A percentile compares a stretch with the other conserved stretches of the same genome.
phyloP scores from a whole-genome alignment of 1,139 yeast genomes.

The Yamadazyma atlantica region DNA sequence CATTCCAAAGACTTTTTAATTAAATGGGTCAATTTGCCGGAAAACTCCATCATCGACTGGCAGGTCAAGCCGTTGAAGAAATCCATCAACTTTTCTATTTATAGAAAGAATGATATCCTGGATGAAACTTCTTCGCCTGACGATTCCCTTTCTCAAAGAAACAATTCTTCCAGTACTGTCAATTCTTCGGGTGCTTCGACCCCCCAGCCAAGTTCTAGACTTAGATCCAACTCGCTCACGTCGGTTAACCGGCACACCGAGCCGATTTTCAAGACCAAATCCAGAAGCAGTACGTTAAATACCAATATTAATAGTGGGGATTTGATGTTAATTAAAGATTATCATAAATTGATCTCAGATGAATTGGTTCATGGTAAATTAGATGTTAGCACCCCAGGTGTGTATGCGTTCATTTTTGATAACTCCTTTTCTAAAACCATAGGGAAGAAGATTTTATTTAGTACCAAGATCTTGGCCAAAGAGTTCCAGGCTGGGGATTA shows the following conservation, averaged over 20 bases:
- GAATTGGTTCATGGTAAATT: slow-evolving; percentile 64
- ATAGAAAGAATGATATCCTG: slow-evolving; percentile 39
- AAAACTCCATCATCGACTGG: slow-evolving; percentile 67
- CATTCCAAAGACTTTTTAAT: slow-evolving; percentile 87
- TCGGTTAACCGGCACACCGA: slow-evolving; percentile 42
- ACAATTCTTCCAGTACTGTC: slow-evolving; percentile 13
- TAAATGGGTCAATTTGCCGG: slow-evolving; percentile 84
- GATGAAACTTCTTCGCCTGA: slow-evolving; percentile 7
- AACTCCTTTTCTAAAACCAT: slow-evolving; percentile 87
- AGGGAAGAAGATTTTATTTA: slow-evolving; percentile 77
- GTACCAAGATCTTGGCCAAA: slow-evolving; percentile 42
- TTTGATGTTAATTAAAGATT: slow-evolving; percentile 38
- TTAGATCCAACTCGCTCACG: slow-evolving; percentile 35
- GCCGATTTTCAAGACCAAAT: slow-evolving; percentile 31
- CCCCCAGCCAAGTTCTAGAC: slow-evolving; percentile 12
- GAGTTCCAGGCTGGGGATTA: slow-evolving; percentile 3
- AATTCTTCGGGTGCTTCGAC: slow-evolving; percentile 13
- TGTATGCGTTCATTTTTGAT: slow-evolving; percentile 87
- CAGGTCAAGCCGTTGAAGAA: slow-evolving; percentile 81
- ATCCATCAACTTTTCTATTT: slow-evolving; percentile 71
- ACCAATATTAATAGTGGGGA: slow-evolving; percentile 38
- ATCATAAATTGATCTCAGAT: slow-evolving; percentile 51
- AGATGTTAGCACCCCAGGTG: slow-evolving; percentile 56
- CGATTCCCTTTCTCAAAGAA: slow-evolving; percentile 7
- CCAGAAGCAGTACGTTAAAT: slow-evolving; percentile 35